Conservation (phyloP, 306 rosid species). For the Dalbergia cochinchinensis region DNA sequence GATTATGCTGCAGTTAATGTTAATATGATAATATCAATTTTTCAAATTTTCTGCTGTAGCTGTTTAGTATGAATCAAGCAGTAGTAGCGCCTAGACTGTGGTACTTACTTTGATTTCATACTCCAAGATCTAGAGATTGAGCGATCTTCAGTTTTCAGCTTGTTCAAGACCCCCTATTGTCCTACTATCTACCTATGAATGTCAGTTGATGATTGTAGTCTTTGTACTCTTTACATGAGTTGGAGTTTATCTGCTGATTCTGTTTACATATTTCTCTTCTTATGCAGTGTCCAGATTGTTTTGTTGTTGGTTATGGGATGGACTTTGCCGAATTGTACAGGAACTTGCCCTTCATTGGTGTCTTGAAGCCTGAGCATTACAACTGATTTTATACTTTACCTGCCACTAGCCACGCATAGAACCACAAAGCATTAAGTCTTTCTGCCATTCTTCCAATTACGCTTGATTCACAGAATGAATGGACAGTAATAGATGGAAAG, state of each 20-base stretch:
- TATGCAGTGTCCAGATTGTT: constrained; percentile 85
- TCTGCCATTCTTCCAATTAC: neutral
- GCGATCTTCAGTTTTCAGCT: neutral
- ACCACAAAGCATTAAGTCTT: constrained; percentile 20
- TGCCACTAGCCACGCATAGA: constrained; percentile 1
- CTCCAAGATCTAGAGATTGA: neutral
- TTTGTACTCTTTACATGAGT: neutral
- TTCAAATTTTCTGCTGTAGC: constrained; percentile 25
- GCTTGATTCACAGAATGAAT: neutral
- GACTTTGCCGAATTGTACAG: constrained; percentile 83
- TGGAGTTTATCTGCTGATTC: constrained; percentile 27
- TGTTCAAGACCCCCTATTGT: no score
- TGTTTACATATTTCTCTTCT: constrained; percentile 12
- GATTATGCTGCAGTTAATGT: neutral
- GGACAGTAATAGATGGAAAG: constrained; percentile 2
- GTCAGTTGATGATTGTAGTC: neutral
- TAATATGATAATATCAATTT: neutral
- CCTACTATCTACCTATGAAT: neutral
- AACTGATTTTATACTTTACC: constrained; percentile 35
- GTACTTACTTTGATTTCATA: neutral
- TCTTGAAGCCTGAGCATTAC: constrained; percentile 81
- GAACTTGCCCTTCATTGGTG: constrained; percentile 89
- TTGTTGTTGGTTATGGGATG: constrained; percentile 96
- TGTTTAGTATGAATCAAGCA: neutral
- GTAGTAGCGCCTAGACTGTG: neutral